A percentile compares a stretch with the other conserved stretches of the same genome.
Conservation (phyloP, 129 eudicot species). For the Helianthus annuus region HanXRQr2.0-SUNRISE NC_035441.2:176456875-176457374, state of each 20-base stretch:
- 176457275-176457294: background rate
- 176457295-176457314: background rate
- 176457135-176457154: background rate
- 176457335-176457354: background rate
- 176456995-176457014: too few relatives aligned
- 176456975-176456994: too few relatives aligned
- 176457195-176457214: too few relatives aligned
- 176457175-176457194: background rate
- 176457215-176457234: background rate
- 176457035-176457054: too few relatives aligned
- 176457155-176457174: background rate
- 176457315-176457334: background rate
- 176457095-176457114: background rate
- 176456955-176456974: too few relatives aligned
- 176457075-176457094: background rate
- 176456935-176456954: too few relatives aligned
- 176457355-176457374: background rate
- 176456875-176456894: background rate
- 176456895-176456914: background rate
- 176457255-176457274: background rate
- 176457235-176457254: background rate
- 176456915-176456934: background rate
- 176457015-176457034: too few relatives aligned
- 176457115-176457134: background rate
- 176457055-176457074: background rate